phyloP scores from a whole-genome alignment of 441 rosid species.

The Corymbia citriodora region DNA sequence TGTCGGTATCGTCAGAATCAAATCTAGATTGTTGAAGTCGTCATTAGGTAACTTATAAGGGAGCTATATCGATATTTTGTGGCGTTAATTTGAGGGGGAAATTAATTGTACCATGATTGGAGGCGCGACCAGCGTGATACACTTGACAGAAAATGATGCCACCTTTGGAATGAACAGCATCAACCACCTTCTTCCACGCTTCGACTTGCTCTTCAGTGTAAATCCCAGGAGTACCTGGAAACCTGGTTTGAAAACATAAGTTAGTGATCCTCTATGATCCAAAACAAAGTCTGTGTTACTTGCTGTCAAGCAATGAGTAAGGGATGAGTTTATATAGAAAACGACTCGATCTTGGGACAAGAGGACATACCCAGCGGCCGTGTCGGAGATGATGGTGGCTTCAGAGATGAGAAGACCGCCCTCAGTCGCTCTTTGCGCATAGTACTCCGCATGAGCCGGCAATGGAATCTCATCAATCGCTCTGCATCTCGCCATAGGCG shows the following conservation, averaged over 20 bases:
- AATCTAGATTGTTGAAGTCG: background rate
- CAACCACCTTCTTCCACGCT: constrained; percentile 5
- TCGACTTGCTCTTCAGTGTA: constrained; percentile 1
- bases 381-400: background rate
- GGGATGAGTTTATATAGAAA: no score
- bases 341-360: background rate
- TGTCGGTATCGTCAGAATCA: background rate
- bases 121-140: background rate
- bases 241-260: background rate
- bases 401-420: constrained; percentile 7
- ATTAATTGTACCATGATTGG: background rate
- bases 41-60: background rate
- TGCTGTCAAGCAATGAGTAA: background rate
- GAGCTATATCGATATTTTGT: no score
- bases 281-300: background rate
- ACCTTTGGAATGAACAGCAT: constrained; percentile 6
- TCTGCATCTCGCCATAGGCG: constrained; percentile 6
- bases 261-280: background rate
- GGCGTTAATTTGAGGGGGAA: no score
- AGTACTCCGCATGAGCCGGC: background rate
- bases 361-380: background rate
- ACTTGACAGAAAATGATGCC: constrained; percentile 4
- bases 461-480: background rate
- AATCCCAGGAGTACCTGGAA: background rate
- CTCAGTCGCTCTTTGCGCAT: background rate